phyloP scores from a whole-genome alignment of 306 rosid species.

The Acacia melanoxylon region DNA sequence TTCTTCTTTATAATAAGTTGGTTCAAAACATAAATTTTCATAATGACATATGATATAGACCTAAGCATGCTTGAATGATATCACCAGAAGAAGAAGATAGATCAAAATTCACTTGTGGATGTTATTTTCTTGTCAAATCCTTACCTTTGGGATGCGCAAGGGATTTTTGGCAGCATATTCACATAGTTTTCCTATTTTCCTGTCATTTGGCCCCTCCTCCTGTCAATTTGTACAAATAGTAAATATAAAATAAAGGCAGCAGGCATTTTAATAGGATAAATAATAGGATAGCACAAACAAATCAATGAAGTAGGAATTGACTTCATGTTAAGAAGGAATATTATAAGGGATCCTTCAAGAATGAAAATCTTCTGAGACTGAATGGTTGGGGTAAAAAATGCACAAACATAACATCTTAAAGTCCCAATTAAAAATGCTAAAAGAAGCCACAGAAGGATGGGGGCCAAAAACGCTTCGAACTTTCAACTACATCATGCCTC shows the following conservation, averaged over 20 bases:
- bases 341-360: conserved; percentile 8
- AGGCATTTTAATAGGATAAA: neutral
- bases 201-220: conserved; percentile 93
- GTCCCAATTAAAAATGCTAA: neutral
- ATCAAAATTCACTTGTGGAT: neutral
- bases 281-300: conserved; percentile 11
- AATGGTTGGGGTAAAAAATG: neutral
- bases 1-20: neutral
- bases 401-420: neutral
- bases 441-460: neutral
- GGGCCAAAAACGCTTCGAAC: neutral
- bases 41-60: neutral
- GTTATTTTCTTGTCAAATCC: neutral
- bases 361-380: neutral
- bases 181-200: conserved; percentile 86
- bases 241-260: conserved; percentile 18
- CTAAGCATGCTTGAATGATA: neutral
- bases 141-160: conserved; percentile 91
- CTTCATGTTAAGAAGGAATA: conserved; percentile 7
- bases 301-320: neutral
- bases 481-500: neutral
- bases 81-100: neutral
- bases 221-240: conserved; percentile 38
- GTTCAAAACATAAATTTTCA: neutral
- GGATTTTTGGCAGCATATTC: conserved; percentile 94